Base-by-base conservation (phyloP, 2,329 filamentous ascomycete genomes). In the Colletotrichum sp. region DNA sequence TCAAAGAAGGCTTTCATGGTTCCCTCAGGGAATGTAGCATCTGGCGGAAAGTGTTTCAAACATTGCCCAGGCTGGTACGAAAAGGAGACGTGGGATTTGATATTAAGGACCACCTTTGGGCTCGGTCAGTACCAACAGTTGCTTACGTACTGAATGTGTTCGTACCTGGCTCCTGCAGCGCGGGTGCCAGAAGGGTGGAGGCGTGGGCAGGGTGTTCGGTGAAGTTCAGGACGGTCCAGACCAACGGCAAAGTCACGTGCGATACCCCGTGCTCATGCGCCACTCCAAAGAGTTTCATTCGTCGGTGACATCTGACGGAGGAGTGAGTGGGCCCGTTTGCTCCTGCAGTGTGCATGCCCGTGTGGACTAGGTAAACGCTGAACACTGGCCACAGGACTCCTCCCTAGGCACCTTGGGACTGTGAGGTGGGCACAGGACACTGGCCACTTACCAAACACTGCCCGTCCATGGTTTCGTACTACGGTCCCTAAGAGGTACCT, bases 251-350 rank as follows among this genome's bases (percentile, higher is more conserved):
- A 18, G 36, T 61, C 65, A 73, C 70, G 73, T 75, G 70, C n/a
- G 2, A 4, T 6, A 12, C 36, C 70, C n/a, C 64, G 52, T 68
- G 70, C 24, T 10, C 8, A 6, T 7, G 15, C 15, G 3, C 3
- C 15, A 7, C 28, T 60, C 13, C 24, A 16, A 62, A 43, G 32
- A n/a, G 62, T 75, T 75, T 70, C 70, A 76, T 76, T 66, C 74
- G 74, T 65, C 21, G 48, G 66, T 70, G 71, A 66, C 65, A 66
- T 65, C 70, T 69, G 70, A 69, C 32, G 24, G 62, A 55, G 65
- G 36, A 12, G 16, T 32, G 32, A 32, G 71, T 74, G 70, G 73
- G 71, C 21, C 70, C 58, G 68, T 74, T 74, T 60, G 73, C 61
- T 76, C 43, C 66, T 58, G n/a, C 52, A 48, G 62, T 30, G 36